Conservation (phyloP, 2,329 filamentous ascomycete genomes). For the Trichoderma pleuroti region DNA sequence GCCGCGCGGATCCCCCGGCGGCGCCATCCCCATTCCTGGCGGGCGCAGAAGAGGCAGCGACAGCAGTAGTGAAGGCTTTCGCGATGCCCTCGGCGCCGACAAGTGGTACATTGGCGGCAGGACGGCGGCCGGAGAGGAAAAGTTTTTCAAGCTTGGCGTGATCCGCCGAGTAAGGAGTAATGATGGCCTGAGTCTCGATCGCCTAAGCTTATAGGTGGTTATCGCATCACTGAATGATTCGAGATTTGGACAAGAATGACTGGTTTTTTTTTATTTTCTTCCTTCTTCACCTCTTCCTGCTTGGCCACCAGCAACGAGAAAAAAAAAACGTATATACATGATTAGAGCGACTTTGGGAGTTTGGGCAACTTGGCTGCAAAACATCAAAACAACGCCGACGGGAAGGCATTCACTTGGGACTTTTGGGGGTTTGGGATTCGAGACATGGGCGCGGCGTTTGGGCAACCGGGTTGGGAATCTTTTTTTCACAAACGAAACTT, state of each 20-base stretch:
- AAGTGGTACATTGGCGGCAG: conserved; percentile 80
- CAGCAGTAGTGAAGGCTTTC: conserved; percentile 71
- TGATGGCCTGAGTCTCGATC: conserved; percentile 70
- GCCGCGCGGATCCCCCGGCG: conserved; percentile 25
- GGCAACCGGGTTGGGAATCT: background rate
- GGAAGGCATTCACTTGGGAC: conserved; percentile 2
- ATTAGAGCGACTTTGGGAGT: conserved; percentile 12
- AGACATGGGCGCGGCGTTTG: conserved; percentile 11
- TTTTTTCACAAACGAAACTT: background rate
- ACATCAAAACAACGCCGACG: background rate
- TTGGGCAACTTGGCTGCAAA: conserved; percentile 7
- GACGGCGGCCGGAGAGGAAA: conserved; percentile 73
- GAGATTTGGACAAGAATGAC: conserved; percentile 3
- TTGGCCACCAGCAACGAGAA: conserved; percentile 1
- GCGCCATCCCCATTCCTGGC: conserved; percentile 40
- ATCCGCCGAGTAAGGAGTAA: conserved; percentile 69
- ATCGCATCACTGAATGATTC: background rate
- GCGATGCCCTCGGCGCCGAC: conserved; percentile 67
- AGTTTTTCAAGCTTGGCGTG: conserved; percentile 77
- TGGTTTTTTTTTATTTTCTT: background rate
- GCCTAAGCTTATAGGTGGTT: conserved; percentile 62
- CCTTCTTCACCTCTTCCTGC: background rate
- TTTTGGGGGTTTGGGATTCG: background rate
- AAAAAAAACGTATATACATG: conserved; percentile 16
- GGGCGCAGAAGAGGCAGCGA: conserved; percentile 64